Evolutionary conservation across 768 basidiomycete species (phyloP), one percentile per base, ranked within the genome.

Genomic region (Antrodiella citrinella): DNA sequence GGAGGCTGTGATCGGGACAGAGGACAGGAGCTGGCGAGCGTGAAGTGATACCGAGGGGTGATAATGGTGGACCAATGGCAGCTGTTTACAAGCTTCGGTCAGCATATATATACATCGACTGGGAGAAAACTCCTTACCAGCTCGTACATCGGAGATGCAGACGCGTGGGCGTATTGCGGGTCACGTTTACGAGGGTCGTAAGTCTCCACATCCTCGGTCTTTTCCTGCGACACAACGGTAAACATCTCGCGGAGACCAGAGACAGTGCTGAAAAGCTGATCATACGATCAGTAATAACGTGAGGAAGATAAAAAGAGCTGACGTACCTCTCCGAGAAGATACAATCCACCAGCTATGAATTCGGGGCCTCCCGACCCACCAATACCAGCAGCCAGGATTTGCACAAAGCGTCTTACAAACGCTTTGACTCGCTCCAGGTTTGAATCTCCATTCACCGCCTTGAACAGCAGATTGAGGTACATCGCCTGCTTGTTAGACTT

Each of bases 381-480:
- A 1, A 59, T 55, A 5, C 83, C 84, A 54, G 73, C 73, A 2
- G 72, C 80, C 38, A 96, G 69, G 40, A 91, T 74, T 66, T 96
- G 93, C 21, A 93, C 71, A 42, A 96, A 82, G 43, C 95, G 69
- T 59, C 86, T 78, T 22, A 97, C 75, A 53, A 96, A 80, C 1
- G 91, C 90, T 63, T 82, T 82, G 15, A 86, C 76, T 7, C 95
- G 76, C 44, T 79, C 78, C 0, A 65, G 51, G 49, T 77, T 75
- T 25, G 58, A 59, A 55, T 85, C 84, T 0, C 74, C 75, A 66
- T 94, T 95, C 56, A 96, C 67, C 2, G 88, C 84, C 59, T 90
- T 93, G 78, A 94, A 94, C 18, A 97, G 65, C 15, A 99, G 68
- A 62, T 97, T 98, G 50, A 99, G 77, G 65, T 95, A 98, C 84